Percentiles rank a stretch among this genome's conserved stretches.
These are phyloP conservation scores for Agrocybe chaxingu DNA, from an alignment of 768 basidiomycete genomes.

Conservation along the genomic window DNA sequence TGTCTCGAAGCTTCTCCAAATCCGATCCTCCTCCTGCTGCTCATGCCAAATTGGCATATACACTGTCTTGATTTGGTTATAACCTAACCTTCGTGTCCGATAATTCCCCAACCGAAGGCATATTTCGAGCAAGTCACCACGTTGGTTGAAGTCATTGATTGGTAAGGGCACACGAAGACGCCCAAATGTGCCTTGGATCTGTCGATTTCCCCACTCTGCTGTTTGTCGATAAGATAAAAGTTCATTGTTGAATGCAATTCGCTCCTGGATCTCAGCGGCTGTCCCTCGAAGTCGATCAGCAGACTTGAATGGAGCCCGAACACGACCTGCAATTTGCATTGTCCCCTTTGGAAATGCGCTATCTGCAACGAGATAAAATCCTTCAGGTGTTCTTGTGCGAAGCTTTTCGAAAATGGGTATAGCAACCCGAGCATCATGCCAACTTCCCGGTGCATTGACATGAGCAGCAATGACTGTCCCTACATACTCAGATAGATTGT, in stretches of 20 bases:
- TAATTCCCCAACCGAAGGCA: constrained; percentile 34
- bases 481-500: constrained; percentile 31
- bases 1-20: constrained; percentile 34
- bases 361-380: constrained; percentile 41
- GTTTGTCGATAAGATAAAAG: constrained; percentile 44
- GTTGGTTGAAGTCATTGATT: constrained; percentile 22
- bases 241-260: constrained; percentile 29
- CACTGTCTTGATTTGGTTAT: constrained; percentile 38
- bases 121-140: constrained; percentile 33
- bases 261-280: constrained; percentile 15
- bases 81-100: constrained; percentile 27
- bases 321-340: constrained; percentile 25
- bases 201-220: constrained; percentile 49
- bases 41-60: constrained; percentile 38
- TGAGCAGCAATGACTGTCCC: constrained; percentile 14
- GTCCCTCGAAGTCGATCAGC: constrained; percentile 19
- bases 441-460: constrained; percentile 42
- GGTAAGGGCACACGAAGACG: constrained; percentile 37
- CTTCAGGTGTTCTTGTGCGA: constrained; percentile 28
- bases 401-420: constrained; percentile 35
- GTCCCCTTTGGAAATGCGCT: constrained; percentile 43
- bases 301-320: constrained; percentile 35
- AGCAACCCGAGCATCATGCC: constrained; percentile 45
- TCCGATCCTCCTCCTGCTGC: constrained; percentile 17
- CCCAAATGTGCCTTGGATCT: constrained; percentile 45